Base-by-base conservation (phyloP, 164 flowering plant species). In the Kingdonia uniflora region DNA sequence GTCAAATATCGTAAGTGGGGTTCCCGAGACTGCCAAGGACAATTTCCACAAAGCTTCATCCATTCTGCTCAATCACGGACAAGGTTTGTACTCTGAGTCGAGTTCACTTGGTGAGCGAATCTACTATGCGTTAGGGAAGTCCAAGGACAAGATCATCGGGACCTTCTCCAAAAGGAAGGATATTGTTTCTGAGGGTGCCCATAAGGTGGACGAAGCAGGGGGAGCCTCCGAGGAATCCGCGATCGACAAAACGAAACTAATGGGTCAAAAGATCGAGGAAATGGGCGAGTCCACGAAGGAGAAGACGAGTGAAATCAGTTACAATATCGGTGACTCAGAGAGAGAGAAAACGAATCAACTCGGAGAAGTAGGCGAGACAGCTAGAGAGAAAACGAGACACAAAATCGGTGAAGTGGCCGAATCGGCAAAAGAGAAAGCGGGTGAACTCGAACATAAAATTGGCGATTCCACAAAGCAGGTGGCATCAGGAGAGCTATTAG, bases 91-190 rank as follows among this genome's bases (percentile, higher is more conserved):
- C 14, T n/a, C 7, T 11, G 11, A 14, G 1, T 14, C 44, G 13
- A 13, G 16, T 2, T n/a, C 14, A 14, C 16, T 37, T 29, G 7
- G 56, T 40, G 2, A 25, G 12, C n/a, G 56, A 4, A 68, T 79
- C 0, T 84, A 88, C 42, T 84, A 82, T 51, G 81, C 83, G 0
- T 64, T 59, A 15, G 94, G 88, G 0, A 73, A 72, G 77, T n/a
- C n/a, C n/a, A n/a, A n/a, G n/a, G n/a, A n/a, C n/a, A n/a, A n/a
- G n/a, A n/a, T n/a, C n/a, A n/a, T n/a, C n/a, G n/a, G n/a, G n/a
- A n/a, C n/a, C n/a, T n/a, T n/a, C n/a, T n/a, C n/a, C n/a, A n/a
- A n/a, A n/a, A n/a, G n/a, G n/a, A n/a, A n/a, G n/a, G n/a, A n/a
- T n/a, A n/a, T n/a, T n/a, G n/a, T n/a, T n/a, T n/a, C n/a, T n/a